These are phyloP conservation scores for Fusarium nisikadoi DNA, from an alignment of 2,329 filamentous ascomycete species.

Conservation along the genomic window DNA sequence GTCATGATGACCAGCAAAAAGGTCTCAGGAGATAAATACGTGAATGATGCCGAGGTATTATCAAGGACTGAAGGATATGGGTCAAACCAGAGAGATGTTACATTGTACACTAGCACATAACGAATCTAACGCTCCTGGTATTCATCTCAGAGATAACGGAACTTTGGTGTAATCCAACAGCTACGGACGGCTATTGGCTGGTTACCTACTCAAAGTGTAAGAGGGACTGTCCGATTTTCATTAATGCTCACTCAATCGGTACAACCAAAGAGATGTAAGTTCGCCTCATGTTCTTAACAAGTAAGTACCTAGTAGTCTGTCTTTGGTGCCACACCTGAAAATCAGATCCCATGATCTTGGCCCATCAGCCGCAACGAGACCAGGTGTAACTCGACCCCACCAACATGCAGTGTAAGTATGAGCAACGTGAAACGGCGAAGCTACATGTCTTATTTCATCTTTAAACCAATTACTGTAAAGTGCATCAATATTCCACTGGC, in stretches of 20 bases:
- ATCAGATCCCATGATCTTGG: conserved; percentile 32
- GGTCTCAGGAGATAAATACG: conserved; percentile 17
- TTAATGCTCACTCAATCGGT: background rate
- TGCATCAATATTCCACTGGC: background rate
- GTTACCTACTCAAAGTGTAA: background rate
- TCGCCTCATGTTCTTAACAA: background rate
- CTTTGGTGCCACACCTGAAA: background rate
- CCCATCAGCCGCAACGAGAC: conserved; percentile 34
- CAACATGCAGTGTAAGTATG: conserved; percentile 30
- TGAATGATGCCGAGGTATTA: conserved; percentile 3
- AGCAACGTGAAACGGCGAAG: conserved; percentile 22
- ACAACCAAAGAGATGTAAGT: background rate
- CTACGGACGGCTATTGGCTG: background rate
- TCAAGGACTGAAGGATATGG: background rate
- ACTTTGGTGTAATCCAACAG: background rate
- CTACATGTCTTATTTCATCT: conserved; percentile 9
- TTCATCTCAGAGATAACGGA: conserved; percentile 3
- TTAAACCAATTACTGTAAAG: background rate
- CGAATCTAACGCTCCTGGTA: conserved; percentile 38
- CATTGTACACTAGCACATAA: conserved; percentile 41
- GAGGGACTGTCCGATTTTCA: background rate
- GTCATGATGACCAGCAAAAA: conserved; percentile 8
- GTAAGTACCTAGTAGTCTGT: background rate
- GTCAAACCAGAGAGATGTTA: conserved; percentile 5
- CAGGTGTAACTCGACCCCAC: conserved; percentile 32